Evolutionary conservation across 352 stramenopile genomes (phyloP).

Genomic region (Phytopythium helicoides): DNA sequence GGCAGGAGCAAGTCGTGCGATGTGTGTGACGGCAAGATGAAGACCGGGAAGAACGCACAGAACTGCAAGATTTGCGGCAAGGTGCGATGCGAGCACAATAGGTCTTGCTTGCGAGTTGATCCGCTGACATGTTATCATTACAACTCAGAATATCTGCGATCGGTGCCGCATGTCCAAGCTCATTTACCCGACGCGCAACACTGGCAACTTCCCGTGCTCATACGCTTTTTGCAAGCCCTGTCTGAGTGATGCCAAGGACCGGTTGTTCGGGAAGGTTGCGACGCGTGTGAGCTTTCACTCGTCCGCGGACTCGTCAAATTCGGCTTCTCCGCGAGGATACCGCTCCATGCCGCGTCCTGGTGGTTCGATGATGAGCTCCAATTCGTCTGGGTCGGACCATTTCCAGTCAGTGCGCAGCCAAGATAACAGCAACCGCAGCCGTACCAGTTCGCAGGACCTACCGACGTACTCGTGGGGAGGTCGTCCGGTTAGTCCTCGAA

Average conservation of each 20-base stretch:
- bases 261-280: slow-evolving; percentile 27
- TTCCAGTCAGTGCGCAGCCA: slow-evolving; percentile 1
- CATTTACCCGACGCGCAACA: slow-evolving; percentile 50
- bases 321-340: slow-evolving; percentile 15
- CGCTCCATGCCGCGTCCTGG: slow-evolving; percentile 12
- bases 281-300: slow-evolving; percentile 34
- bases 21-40: slow-evolving; percentile 62
- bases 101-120: background rate
- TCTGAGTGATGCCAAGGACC: slow-evolving; percentile 42
- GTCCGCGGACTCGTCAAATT: slow-evolving; percentile 34
- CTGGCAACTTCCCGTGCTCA: slow-evolving; percentile 48
- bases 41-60: slow-evolving; percentile 40
- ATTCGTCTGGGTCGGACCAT: slow-evolving; percentile 1
- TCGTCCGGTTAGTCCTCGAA: slow-evolving; percentile 13
- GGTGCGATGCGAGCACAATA: slow-evolving; percentile 4
- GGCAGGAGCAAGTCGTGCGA: slow-evolving; percentile 47
- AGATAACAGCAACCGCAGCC: background rate
- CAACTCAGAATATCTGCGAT: slow-evolving; percentile 47
- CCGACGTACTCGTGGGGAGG: slow-evolving; percentile 7
- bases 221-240: slow-evolving; percentile 61
- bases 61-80: slow-evolving; percentile 70
- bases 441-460: slow-evolving; percentile 4
- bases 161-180: slow-evolving; percentile 55
- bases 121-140: background rate
- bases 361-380: slow-evolving; percentile 22